These are phyloP conservation scores for Ailanthus altissimus DNA, from an alignment of 345 rosid genomes.

Conservation along the genomic window DNA sequence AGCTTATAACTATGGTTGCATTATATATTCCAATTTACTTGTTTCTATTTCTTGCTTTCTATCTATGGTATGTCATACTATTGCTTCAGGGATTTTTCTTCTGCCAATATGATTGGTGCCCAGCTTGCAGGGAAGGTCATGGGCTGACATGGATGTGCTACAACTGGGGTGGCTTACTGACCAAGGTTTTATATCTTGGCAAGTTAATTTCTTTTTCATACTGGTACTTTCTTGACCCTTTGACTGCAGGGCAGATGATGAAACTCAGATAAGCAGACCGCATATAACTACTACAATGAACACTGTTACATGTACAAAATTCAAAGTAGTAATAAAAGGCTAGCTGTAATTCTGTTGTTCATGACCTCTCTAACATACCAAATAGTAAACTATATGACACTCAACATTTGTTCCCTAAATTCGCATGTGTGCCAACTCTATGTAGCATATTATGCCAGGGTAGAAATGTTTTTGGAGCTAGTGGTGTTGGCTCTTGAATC, in stretches of 20 bases:
- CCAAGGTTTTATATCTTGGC: constrained; percentile 48
- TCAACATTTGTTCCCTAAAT: not conserved
- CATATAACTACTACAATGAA: not conserved
- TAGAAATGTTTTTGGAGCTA: not conserved
- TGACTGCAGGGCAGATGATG: not conserved
- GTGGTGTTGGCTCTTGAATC: not conserved
- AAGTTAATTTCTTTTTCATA: constrained; percentile 5
- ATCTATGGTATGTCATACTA: constrained; percentile 18
- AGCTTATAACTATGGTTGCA: constrained; percentile 11
- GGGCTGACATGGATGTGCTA: constrained; percentile 95
- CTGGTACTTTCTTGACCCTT: too few species aligned
- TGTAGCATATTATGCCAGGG: not conserved
- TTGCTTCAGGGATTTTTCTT: constrained; percentile 61
- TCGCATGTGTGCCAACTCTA: not conserved
- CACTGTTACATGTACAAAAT: not conserved
- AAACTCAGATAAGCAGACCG: constrained; percentile 3
- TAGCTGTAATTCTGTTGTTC: constrained; percentile 8
- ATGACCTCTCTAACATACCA: not conserved
- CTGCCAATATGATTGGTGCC: constrained; percentile 66
- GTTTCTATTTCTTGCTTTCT: not conserved
- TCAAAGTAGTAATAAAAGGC: constrained; percentile 5
- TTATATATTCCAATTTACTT: constrained; percentile 1
- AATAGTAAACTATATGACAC: not conserved
- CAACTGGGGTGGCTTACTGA: constrained; percentile 93
- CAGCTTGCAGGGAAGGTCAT: constrained; percentile 68